Evolutionary conservation across 352 stramenopile species (phyloP).

Genomic region (Phytopythium helicoides): DNA sequence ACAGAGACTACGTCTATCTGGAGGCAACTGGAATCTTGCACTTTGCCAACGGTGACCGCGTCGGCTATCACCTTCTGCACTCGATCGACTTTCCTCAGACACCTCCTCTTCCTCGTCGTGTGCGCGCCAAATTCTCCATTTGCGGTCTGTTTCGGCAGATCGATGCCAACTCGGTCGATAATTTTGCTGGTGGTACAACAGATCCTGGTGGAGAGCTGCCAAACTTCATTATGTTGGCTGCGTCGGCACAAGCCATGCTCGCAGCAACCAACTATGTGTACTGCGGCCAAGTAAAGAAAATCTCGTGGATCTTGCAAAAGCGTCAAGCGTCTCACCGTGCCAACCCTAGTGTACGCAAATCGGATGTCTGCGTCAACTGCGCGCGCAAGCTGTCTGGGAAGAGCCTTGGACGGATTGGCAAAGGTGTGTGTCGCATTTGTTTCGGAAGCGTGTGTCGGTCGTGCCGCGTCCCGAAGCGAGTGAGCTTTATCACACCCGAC

Average conservation of each 20-base stretch:
- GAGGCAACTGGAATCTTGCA: conserved; percentile 38
- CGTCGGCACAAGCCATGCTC: conserved; percentile 18
- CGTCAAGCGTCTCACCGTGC: conserved; percentile 12
- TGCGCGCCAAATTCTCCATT: conserved; percentile 46
- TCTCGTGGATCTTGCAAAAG: conserved; percentile 22
- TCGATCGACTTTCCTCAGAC: conserved; percentile 8
- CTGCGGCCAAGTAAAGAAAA: conserved; percentile 38
- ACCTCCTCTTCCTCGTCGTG: conserved; percentile 17
- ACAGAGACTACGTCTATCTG: too few species aligned
- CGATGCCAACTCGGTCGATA: too few species aligned
- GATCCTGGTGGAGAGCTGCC: too few species aligned
- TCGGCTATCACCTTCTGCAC: conserved; percentile 24
- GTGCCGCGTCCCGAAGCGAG: conserved; percentile 2
- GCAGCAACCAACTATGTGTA: conserved; percentile 27
- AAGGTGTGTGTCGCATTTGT: conserved; percentile 4
- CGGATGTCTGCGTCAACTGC: conserved; percentile 25
- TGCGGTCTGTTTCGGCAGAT: conserved; percentile 57
- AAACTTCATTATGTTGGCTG: conserved; percentile 25
- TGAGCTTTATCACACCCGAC: too few species aligned
- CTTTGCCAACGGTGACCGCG: conserved; percentile 17
- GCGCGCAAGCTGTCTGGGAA: conserved; percentile 13
- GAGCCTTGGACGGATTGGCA: conserved; percentile 11
- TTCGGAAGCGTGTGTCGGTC: not conserved
- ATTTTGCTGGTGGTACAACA: too few species aligned
- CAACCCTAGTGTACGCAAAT: conserved; percentile 14